Evolutionary conservation across 1,284 basidiomycete genomes (phyloP).

Genomic region (Somion occarium): DNA sequence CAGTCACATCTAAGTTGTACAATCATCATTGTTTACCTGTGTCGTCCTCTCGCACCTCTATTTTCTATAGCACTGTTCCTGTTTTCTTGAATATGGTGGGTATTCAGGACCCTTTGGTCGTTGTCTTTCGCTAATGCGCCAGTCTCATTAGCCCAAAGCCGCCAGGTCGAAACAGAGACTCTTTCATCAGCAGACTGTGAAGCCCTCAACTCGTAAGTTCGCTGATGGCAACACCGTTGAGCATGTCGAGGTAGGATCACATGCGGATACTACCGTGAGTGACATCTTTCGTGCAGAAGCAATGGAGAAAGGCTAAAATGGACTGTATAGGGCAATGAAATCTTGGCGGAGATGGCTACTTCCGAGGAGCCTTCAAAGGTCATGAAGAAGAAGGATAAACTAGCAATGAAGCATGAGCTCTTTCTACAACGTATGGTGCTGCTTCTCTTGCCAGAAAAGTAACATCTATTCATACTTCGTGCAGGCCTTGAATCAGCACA

Average conservation of each 20-base stretch:
- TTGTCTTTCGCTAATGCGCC: too few species aligned
- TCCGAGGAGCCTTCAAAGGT: conserved; percentile 21
- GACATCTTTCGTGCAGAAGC: neutral
- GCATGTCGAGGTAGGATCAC: conserved; percentile 40
- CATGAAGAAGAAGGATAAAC: conserved; percentile 68
- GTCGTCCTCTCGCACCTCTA: too few species aligned
- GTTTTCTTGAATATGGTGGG: too few species aligned
- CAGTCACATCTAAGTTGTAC: too few species aligned
- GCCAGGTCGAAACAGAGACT: conserved; percentile 39
- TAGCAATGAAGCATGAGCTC: conserved; percentile 58
- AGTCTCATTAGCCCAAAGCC: conserved; percentile 70
- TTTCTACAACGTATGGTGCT: conserved; percentile 55
- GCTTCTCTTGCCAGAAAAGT: neutral
- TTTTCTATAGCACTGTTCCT: too few species aligned
- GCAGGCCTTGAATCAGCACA: conserved; percentile 51
- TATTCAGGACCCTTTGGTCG: too few species aligned
- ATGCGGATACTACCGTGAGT: conserved; percentile 21
- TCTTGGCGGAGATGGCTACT: conserved; percentile 32
- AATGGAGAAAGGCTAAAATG: neutral
- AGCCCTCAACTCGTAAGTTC: conserved; percentile 43
- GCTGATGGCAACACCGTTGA: conserved; percentile 46
- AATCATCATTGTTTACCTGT: too few species aligned
- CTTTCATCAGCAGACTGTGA: conserved; percentile 50
- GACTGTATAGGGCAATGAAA: conserved; percentile 38
- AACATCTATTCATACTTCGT: conserved; percentile 1